phyloP scores from a whole-genome alignment of 805 yeast species.

The Candida bentonensis region DNA sequence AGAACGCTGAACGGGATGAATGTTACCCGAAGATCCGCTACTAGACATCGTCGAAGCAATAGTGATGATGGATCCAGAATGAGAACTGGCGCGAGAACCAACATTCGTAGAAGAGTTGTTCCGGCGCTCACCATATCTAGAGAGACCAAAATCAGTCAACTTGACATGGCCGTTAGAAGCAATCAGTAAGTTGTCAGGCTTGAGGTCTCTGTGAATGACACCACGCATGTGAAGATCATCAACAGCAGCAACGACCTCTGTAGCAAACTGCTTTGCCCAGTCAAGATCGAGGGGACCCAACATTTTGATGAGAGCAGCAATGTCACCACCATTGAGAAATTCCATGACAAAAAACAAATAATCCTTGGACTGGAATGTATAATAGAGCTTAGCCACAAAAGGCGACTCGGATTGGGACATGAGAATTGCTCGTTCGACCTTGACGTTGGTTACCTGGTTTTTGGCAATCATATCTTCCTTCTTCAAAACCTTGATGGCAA shows the following conservation, averaged over 20 bases:
- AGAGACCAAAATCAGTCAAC: slow-evolving; percentile 88
- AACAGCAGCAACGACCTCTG: slow-evolving; percentile 84
- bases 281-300: slow-evolving; percentile 73
- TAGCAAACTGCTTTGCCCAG: slow-evolving; percentile 71
- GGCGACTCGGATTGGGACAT: slow-evolving; percentile 93
- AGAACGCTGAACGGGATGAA: not conserved
- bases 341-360: slow-evolving; percentile 92
- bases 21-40: not conserved
- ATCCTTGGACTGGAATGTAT: slow-evolving; percentile 78
- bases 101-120: not conserved
- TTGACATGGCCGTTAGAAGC: slow-evolving; percentile 82
- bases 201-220: slow-evolving; percentile 86
- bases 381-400: slow-evolving; percentile 77
- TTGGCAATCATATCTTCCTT: slow-evolving; percentile 95
- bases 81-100: slow-evolving; percentile 1
- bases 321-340: slow-evolving; percentile 89
- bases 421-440: slow-evolving; percentile 93
- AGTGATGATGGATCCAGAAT: not conserved
- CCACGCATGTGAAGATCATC: slow-evolving; percentile 79
- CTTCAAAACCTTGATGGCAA: slow-evolving; percentile 82
- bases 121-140: slow-evolving; percentile 20
- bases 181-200: slow-evolving; percentile 85
- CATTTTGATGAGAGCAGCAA: slow-evolving; percentile 70
- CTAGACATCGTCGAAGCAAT: not conserved
- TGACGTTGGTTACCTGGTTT: slow-evolving; percentile 89